Conservation (phyloP, 139 green algal genomes). For the Micractinium conductrix region DNA sequence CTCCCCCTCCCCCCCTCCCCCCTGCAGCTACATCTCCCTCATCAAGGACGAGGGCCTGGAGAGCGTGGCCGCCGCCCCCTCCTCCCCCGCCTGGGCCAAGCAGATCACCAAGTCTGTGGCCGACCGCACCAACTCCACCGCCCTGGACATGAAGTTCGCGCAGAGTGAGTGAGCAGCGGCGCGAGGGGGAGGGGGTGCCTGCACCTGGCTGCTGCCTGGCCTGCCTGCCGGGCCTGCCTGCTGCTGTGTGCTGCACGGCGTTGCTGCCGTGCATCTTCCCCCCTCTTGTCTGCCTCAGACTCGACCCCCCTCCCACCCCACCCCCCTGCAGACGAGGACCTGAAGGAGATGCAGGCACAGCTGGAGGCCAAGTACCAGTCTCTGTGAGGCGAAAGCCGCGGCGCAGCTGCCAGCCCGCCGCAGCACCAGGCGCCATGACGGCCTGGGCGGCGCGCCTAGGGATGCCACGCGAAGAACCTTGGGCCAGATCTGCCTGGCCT, state of each 20-base stretch:
- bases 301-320: too few relatives aligned
- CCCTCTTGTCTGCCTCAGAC: too few relatives aligned
- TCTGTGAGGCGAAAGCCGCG: background rate
- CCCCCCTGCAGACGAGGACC: background rate
- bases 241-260: too few relatives aligned
- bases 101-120: background rate
- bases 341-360: background rate
- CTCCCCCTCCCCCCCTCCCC: background rate
- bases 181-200: too few relatives aligned
- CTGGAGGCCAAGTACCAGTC: background rate
- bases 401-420: background rate
- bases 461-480: too few relatives aligned
- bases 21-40: constrained; percentile 5
- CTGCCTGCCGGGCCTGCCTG: too few relatives aligned
- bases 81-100: background rate
- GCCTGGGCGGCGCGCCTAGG: too few relatives aligned
- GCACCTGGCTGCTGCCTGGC: too few relatives aligned
- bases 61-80: background rate
- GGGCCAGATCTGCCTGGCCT: too few relatives aligned
- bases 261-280: too few relatives aligned
- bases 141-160: constrained; percentile 9
- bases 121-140: constrained; percentile 21
- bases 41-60: constrained; percentile 29
- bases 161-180: too few relatives aligned
- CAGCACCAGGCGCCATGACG: too few relatives aligned